Evolutionary conservation across 148 eudicot genomes (phyloP), one percentile per base, ranked within the genome.

Genomic region (Heliamphora exappendiculata): DNA sequence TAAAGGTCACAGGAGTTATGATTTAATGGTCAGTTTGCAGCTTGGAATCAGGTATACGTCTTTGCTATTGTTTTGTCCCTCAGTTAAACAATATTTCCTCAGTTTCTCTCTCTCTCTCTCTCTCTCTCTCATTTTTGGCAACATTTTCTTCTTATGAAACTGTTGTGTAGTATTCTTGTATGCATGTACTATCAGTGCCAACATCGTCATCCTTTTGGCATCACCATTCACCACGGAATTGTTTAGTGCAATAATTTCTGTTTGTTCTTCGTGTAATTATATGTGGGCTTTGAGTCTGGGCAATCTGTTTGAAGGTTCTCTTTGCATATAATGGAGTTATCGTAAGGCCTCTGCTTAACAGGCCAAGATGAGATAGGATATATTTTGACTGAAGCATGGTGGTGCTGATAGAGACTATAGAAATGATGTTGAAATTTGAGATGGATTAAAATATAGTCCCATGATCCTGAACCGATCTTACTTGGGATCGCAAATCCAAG

Each of bases 1-100:
- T 62, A 95, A 95, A 88, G 99, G 99, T 60, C 99, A 95, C 73
- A 86, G 99, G 76, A 95, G 99, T 88, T 95, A 95, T 80, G 99
- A 95, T 86, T 83, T 95, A 71, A 95, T 95, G 99, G 88, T 95
- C 71, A 95, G 92, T 81, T 85, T 95, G 87, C 99, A 95, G 90
- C 94, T 95, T 59, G 99, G 99, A 12, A 95, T 95, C 85, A 92
- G 99, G 99, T 95, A 82, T 47, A 49, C 53, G 41, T 67, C 78
- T 78, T 22, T 26, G 65, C 51, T 67, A 68, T 63, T 33, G 36
- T 49, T 41, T 3, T 49, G 33, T 37, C 20, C 1, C 20, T 44
- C 67, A 7, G 53, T 41, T 24, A 13, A 36, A 33, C 29, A 11
- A 33, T 5, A 64, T 14, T 41, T 70, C 41, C 14, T 17, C 16